phyloP scores from a whole-genome alignment of 108 stramenopile genomes.

The Conticribra guillardii region DNA sequence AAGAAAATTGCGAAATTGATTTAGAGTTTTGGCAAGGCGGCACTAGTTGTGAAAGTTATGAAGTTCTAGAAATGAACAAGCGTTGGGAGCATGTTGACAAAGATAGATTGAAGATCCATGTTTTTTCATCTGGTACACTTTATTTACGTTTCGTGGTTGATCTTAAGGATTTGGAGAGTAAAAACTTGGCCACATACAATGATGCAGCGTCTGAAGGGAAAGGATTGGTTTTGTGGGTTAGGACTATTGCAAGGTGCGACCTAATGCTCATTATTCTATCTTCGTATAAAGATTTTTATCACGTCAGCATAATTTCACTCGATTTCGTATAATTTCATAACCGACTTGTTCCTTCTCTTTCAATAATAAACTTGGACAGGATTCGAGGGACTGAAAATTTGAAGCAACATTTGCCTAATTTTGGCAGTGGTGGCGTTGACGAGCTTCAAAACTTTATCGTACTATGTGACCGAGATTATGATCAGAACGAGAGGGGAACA shows the following conservation, averaged over 20 bases:
- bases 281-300: background rate
- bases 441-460: constrained; percentile 34
- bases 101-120: constrained; percentile 68
- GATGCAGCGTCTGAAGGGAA: constrained; percentile 23
- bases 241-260: constrained; percentile 63
- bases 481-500: too few relatives aligned
- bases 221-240: constrained; percentile 63
- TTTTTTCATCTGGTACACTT: constrained; percentile 56
- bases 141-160: constrained; percentile 77
- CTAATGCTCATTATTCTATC: background rate
- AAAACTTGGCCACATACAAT: constrained; percentile 14
- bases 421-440: constrained; percentile 22
- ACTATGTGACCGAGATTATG: constrained; percentile 13
- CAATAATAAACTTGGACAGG: constrained; percentile 1
- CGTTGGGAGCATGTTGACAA: constrained; percentile 70
- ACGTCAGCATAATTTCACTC: too few relatives aligned
- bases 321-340: too few relatives aligned
- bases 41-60: constrained; percentile 49
- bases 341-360: constrained; percentile 1
- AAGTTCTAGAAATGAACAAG: constrained; percentile 18
- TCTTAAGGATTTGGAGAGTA: constrained; percentile 61
- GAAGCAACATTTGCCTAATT: constrained; percentile 30
- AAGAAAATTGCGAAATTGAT: too few relatives aligned
- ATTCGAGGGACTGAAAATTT: constrained; percentile 25
- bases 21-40: too few relatives aligned